A percentile compares a stretch with the other conserved stretches of the same genome.
Conservation (phyloP, 1,284 basidiomycete species). For the Ustilago lituana region DNA sequence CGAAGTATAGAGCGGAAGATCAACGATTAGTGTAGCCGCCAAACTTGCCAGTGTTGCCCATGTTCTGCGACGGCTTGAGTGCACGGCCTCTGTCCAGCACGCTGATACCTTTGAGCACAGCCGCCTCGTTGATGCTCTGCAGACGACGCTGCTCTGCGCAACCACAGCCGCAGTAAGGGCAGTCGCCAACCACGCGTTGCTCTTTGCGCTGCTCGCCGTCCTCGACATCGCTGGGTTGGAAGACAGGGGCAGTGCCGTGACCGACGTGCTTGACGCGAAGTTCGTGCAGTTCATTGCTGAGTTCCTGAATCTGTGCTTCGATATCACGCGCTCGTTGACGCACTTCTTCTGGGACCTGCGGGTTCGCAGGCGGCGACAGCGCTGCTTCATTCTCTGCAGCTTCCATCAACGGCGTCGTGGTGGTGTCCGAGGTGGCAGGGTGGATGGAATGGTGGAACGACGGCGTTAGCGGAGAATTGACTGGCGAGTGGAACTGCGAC, state of each 20-base stretch:
- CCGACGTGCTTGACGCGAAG: constrained; percentile 42
- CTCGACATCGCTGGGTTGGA: constrained; percentile 3
- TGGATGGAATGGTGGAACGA: constrained; percentile 36
- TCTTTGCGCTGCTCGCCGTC: constrained; percentile 10
- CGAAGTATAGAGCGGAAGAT: no score
- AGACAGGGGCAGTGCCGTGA: constrained; percentile 27
- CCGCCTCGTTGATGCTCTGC: constrained; percentile 56
- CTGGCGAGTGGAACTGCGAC: constrained; percentile 43
- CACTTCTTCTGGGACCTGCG: constrained; percentile 38
- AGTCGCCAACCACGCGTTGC: constrained; percentile 7
- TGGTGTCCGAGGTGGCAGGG: neutral
- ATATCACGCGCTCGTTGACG: constrained; percentile 43
- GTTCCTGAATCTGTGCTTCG: constrained; percentile 44
- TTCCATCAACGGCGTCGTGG: constrained; percentile 1
- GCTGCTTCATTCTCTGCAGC: constrained; percentile 1
- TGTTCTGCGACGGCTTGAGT: constrained; percentile 42
- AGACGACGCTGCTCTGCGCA: constrained; percentile 51
- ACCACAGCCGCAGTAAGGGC: constrained; percentile 48
- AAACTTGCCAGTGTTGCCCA: constrained; percentile 50
- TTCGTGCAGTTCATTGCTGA: constrained; percentile 43
- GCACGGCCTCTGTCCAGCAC: constrained; percentile 52
- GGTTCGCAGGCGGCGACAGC: constrained; percentile 15
- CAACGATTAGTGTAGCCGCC: constrained; percentile 50
- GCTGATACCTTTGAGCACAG: constrained; percentile 53
- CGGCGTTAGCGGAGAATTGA: constrained; percentile 40